Percentiles rank a stretch among this genome's conserved stretches.
Conservation (phyloP, 768 basidiomycete species). For the Scleroderma bovista region DNA sequence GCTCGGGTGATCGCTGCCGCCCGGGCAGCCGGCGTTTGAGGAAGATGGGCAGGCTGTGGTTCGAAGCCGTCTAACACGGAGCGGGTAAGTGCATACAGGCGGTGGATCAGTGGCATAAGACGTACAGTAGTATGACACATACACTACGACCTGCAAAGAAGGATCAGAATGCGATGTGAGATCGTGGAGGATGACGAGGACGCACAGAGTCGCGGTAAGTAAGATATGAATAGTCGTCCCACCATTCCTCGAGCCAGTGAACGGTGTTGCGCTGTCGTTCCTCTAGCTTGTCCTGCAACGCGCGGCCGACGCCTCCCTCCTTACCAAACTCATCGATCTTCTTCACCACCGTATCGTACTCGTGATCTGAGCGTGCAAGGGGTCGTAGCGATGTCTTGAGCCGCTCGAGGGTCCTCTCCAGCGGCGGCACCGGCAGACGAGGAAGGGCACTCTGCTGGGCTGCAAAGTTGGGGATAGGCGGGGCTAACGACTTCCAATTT, state of each 20-base stretch:
- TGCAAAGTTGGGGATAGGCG: conserved; percentile 59
- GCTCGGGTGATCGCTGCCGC: conserved; percentile 69
- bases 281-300: conserved; percentile 63
- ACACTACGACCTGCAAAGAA: conserved; percentile 62
- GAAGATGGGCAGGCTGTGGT: conserved; percentile 54
- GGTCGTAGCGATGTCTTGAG: conserved; percentile 70
- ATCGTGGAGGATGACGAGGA: neutral
- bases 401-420: conserved; percentile 57
- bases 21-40: conserved; percentile 52
- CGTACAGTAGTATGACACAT: conserved; percentile 93
- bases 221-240: conserved; percentile 83
- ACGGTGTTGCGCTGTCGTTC: conserved; percentile 46
- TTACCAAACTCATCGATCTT: conserved; percentile 66
- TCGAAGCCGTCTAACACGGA: conserved; percentile 65
- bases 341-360: conserved; percentile 46
- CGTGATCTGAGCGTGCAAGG: conserved; percentile 58
- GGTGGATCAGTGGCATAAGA: neutral
- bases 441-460: conserved; percentile 55
- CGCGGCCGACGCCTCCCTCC: conserved; percentile 35
- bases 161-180: conserved; percentile 1
- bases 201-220: conserved; percentile 80
- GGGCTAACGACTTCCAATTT: conserved; percentile 72
- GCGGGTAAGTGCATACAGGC: neutral
- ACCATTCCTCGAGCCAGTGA: conserved; percentile 94
- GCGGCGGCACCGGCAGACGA: conserved; percentile 68